Conservation (phyloP, 345 rosid species). For the Viola odorata region DNA sequence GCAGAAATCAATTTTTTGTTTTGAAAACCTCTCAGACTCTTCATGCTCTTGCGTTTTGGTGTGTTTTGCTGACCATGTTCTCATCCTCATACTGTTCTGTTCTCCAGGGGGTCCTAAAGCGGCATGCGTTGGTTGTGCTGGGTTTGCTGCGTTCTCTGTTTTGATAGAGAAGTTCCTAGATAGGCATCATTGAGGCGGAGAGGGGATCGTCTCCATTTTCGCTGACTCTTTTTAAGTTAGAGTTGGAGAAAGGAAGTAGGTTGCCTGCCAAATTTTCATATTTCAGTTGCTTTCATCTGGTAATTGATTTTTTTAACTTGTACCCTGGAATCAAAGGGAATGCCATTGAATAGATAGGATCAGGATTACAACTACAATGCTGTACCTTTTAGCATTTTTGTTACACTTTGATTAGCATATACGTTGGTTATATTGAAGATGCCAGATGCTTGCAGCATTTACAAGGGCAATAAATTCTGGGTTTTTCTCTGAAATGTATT, state of each 20-base stretch:
- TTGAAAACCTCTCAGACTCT: too few relatives aligned
- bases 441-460: too few relatives aligned
- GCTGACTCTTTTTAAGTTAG: neutral
- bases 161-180: constrained; percentile 89
- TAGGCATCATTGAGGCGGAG: constrained; percentile 45
- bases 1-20: too few relatives aligned
- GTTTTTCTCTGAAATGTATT: too few relatives aligned
- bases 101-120: constrained; percentile 80
- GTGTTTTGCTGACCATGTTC: neutral
- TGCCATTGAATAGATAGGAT: too few relatives aligned
- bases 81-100: neutral
- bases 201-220: neutral
- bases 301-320: too few relatives aligned
- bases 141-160: constrained; percentile 96
- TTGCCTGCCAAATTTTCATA: neutral
- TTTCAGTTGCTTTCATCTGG: neutral
- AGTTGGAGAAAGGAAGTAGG: neutral
- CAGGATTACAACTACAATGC: too few relatives aligned
- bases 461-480: too few relatives aligned
- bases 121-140: constrained; percentile 86
- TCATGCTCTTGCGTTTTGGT: too few relatives aligned
- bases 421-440: too few relatives aligned
- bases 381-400: neutral
- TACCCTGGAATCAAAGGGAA: too few relatives aligned
- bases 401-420: too few relatives aligned